These are phyloP conservation scores for Gentiana straminea DNA, from an alignment of 257 asterid species.

Conservation along the genomic window DNA sequence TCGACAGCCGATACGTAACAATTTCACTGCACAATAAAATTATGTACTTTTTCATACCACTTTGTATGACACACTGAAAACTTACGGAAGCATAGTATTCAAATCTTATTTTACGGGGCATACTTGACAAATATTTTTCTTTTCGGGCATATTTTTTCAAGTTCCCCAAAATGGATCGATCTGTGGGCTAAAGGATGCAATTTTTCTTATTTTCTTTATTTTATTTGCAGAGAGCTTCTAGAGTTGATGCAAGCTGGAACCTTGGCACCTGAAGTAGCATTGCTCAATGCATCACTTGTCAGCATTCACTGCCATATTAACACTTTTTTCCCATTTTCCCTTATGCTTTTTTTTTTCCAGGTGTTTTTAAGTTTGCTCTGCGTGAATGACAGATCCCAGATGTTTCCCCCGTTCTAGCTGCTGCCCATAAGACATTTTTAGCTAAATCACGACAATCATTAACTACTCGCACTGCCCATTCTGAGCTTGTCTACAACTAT, in stretches of 20 bases:
- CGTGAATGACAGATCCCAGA: conserved; percentile 52
- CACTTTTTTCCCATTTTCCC: neutral
- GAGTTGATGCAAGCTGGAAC: conserved; percentile 74
- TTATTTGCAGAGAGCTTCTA: conserved; percentile 51
- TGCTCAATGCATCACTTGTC: conserved; percentile 85
- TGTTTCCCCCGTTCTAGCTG: conserved; percentile 81
- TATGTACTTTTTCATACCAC: too few species aligned
- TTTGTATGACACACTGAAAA: too few species aligned
- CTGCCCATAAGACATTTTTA: conserved; percentile 64
- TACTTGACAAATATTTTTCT: neutral
- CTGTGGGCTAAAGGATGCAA: too few species aligned
- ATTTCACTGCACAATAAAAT: too few species aligned
- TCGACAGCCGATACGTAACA: too few species aligned
- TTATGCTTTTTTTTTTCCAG: neutral
- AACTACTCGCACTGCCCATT: conserved; percentile 77
- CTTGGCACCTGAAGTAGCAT: conserved; percentile 75
- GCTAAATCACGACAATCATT: conserved; percentile 68
- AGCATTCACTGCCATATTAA: conserved; percentile 14
- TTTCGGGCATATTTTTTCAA: neutral
- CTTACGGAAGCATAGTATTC: too few species aligned
- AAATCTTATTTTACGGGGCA: neutral
- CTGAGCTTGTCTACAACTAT: conserved; percentile 91
- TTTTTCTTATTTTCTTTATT: neutral
- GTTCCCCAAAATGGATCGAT: neutral
- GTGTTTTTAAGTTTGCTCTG: conserved; percentile 2